Base-by-base conservation (phyloP, 495 filamentous ascomycete species). In the Jackrogersella multiformis region DNA sequence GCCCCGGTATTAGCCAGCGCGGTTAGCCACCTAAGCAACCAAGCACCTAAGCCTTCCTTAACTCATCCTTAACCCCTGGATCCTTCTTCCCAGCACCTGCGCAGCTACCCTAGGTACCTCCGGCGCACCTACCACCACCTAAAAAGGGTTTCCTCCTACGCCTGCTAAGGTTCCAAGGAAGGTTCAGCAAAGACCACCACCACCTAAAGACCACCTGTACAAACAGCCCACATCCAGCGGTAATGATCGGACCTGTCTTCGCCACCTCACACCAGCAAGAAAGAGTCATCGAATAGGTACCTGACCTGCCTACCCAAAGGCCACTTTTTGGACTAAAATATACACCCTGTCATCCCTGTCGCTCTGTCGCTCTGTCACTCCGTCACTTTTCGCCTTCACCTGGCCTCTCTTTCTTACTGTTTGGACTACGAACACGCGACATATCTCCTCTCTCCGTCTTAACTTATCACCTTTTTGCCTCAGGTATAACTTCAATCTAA, bases 151-250 rank as follows among this genome's bases (percentile, higher is more conserved):
- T n/a, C 42, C 42, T 46, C 42, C 42, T 21, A 24, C n/a, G 42
- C 5, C 6, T 46, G 7, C 9, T 21, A 46, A 7, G 9, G 42
- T 46, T 46, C 21, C 21, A 21, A 26, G n/a, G 42, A 46, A 46
- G 54, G 15, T 44, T 59, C 51, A 66, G 62, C 66, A 67, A 58
- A 48, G 56, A 75, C 72, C 78, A 79, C 74, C 76, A n/a, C n/a
- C n/a, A n/a, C n/a, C n/a, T n/a, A n/a, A n/a, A n/a, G n/a, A n/a
- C 72, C 78, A 79, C 74, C 76, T 79, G 79, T 76, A 75, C 76
- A 74, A 78, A 81, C 79, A 78, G 79, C 77, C 73, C 76, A 72
- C 69, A 63, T 66, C 26, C 26, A 71, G 73, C 78, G 75, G 76
- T 78, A 79, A 78, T 68, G 68, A 70, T 76, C 75, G 76, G 79